Conservation (phyloP, 1,284 basidiomycete species). For the Sporisorium graminicola region DNA sequence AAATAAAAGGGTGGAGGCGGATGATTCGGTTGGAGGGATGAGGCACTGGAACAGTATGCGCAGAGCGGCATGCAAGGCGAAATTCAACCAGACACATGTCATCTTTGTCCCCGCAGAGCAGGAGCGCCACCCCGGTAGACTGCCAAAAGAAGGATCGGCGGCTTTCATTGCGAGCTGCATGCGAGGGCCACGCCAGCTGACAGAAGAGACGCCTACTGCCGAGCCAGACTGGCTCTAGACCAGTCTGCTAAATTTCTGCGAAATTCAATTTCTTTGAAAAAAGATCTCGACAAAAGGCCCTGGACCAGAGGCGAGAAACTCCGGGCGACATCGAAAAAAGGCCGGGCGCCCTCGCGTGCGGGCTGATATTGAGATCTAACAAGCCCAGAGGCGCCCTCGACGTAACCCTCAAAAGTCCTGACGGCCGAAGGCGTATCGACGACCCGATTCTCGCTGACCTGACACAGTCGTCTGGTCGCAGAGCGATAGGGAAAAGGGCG, state of each 20-base stretch:
- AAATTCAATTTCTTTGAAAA: slow-evolving; percentile 3
- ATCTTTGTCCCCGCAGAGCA: slow-evolving; percentile 12
- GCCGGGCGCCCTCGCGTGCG: slow-evolving; percentile 2
- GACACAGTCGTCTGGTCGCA: no score
- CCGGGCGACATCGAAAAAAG: slow-evolving; percentile 32
- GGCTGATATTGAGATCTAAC: slow-evolving; percentile 19
- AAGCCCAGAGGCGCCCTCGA: not conserved
- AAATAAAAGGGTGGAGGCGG: not conserved
- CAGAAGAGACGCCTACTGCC: slow-evolving; percentile 1
- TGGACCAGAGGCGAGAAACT: slow-evolving; percentile 16
- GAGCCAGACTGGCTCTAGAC: slow-evolving; percentile 2
- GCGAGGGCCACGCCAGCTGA: slow-evolving; percentile 12
- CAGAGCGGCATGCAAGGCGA: slow-evolving; percentile 11
- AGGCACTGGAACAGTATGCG: slow-evolving; percentile 22
- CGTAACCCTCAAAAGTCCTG: no score
- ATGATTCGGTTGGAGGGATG: slow-evolving; percentile 7
- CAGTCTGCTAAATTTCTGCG: slow-evolving; percentile 11
- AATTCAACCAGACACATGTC: slow-evolving; percentile 13
- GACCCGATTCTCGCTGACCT: not conserved
- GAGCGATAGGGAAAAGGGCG: no score
- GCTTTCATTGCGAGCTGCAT: slow-evolving; percentile 6
- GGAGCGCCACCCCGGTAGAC: slow-evolving; percentile 7
- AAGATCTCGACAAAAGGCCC: not conserved
- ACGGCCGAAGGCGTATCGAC: not conserved
- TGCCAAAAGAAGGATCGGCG: slow-evolving; percentile 23